Evolutionary conservation across 1,284 basidiomycete genomes (phyloP), one percentile per base, ranked within the genome.

Genomic region (Rhodotorula mucilaginosa): DNA sequence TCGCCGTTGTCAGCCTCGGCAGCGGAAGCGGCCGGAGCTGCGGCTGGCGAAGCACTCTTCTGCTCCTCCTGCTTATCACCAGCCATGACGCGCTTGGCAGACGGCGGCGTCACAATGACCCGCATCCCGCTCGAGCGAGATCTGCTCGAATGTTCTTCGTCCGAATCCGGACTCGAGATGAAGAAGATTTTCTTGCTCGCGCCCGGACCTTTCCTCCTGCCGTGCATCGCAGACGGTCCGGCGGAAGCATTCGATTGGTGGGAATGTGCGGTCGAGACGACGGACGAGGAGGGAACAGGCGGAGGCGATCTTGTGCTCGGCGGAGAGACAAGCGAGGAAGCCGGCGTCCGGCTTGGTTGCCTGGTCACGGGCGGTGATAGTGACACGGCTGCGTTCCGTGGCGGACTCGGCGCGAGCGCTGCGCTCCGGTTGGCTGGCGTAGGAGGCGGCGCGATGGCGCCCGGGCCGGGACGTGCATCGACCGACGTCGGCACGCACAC

Each of bases 121-220:
- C 31, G 56, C 34, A 54, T 54, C 39, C 63, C 63, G 21, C 56
- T 44, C 34, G 52, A n/a, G 39, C 58, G 56, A 44, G 70, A 72
- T 13, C 64, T 56, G n/a, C 57, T 60, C 60, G 74, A 71, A 23
- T 65, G 58, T n/a, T 59, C 63, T 31, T 74, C 73, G 19, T 76
- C 73, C 51, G 73, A 72, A 19, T 68, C 72, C 13, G 77, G 77
- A 34, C 73, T 75, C 63, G 69, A 76, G 46, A 78, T 73, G 73
- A 78, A 78, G 54, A 78, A 78, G 69, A 78, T 75, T 59, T 74
- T 73, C 62, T 75, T 78, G 64, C 60, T 68, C 63, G 68, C 61
- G 44, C 49, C 65, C 8, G 67, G 61, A 15, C 52, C 56, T 34
- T 69, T 72, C 23, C 34, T 61, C 13, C 47, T 23, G 21, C 49